phyloP scores from a whole-genome alignment of 257 asterid genomes.

The Solanum pennellii region DNA sequence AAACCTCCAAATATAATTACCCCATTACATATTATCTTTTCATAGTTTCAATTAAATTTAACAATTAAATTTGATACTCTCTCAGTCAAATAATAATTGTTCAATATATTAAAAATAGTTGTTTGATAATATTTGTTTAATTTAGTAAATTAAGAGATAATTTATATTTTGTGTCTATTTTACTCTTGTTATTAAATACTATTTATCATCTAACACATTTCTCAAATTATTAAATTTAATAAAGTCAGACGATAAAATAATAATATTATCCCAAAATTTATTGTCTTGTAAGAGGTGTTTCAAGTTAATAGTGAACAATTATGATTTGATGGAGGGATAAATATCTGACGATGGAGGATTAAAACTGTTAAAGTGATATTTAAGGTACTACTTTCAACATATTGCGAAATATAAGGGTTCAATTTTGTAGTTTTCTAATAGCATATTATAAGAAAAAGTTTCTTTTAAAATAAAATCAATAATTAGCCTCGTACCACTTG shows the following conservation, averaged over 20 bases:
- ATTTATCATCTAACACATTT: no score
- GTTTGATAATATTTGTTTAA: no score
- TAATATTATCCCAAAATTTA: no score
- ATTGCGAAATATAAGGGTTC: neutral
- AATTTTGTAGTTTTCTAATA: neutral
- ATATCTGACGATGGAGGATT: neutral
- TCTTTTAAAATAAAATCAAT: neutral
- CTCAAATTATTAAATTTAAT: no score
- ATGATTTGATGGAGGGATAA: neutral
- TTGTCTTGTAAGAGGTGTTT: accelerated
- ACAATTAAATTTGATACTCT: neutral
- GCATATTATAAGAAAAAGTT: neutral
- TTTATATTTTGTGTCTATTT: no score
- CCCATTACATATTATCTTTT: neutral
- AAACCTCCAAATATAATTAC: neutral
- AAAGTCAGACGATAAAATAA: no score
- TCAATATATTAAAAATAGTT: no score
- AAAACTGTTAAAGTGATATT: neutral
- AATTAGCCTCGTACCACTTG: neutral
- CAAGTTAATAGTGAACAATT: no score
- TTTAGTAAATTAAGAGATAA: no score
- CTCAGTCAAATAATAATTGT: no score
- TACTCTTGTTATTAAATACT: no score
- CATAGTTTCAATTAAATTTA: neutral
- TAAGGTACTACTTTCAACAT: neutral